These are phyloP conservation scores for Chaetomium sp. DNA, from an alignment of 2,329 filamentous ascomycete species.

Conservation along the genomic window DNA sequence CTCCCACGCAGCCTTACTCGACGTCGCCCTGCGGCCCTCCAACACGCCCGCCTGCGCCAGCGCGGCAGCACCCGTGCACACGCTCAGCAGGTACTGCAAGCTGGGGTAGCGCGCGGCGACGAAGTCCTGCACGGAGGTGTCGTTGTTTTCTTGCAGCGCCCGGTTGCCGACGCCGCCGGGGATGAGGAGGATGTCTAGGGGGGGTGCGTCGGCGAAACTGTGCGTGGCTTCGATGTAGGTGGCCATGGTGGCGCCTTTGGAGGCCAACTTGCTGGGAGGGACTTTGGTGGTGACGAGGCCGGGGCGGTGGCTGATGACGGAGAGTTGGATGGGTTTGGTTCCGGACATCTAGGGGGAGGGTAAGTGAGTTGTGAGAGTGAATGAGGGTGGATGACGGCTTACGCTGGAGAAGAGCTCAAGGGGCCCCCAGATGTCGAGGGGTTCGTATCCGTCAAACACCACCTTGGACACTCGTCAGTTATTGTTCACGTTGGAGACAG, in stretches of 20 bases:
- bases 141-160: neutral
- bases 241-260: neutral
- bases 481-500: neutral
- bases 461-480: neutral
- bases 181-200: neutral
- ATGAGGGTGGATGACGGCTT: too few species aligned
- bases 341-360: neutral
- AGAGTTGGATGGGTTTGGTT: neutral
- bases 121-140: neutral
- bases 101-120: neutral
- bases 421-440: neutral
- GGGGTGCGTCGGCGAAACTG: neutral
- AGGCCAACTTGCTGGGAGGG: neutral
- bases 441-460: neutral
- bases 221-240: neutral
- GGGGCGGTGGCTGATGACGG: neutral
- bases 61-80: neutral
- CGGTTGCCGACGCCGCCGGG: neutral
- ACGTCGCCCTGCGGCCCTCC: neutral
- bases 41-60: neutral
- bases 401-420: neutral
- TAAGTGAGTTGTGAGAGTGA: too few species aligned
- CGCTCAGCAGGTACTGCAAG: neutral
- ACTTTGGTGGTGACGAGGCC: neutral
- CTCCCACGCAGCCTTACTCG: neutral